Evolutionary conservation across 2,329 filamentous ascomycete genomes (phyloP), one percentile per base, ranked within the genome.

Genomic region (Zelopaecilomyces penicillatus): DNA sequence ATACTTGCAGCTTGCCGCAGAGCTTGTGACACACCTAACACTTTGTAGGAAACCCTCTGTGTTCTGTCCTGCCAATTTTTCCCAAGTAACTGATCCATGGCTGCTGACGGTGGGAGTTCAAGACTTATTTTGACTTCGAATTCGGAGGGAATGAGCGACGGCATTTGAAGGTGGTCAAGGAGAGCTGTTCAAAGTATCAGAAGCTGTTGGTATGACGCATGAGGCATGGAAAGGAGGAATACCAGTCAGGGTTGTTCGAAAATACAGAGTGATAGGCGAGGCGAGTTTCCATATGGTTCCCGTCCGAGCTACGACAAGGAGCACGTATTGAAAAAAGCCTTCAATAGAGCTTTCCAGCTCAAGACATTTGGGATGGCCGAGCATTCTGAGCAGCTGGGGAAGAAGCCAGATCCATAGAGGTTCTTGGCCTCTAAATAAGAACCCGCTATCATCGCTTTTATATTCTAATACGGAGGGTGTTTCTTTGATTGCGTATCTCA

Each of bases 401-500:
- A 78, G 74, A 52, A 77, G 69, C 80, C 80, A 85, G 34, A 76
- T 59, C 73, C 83, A 85, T 36, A 84, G 68, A 4, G 85, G 74
- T 49, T 82, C 80, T 34, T 65, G 64, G 11, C 80, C 76, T 35
- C 76, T 68, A 41, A 73, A 72, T 44, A 80, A 59, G 38, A 73
- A 70, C 4, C 62, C 60, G 37, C 65, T 65, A 3, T 56, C 56
- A 19, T 65, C 58, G 8, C 67, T 63, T 29, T 60, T 63, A 47
- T 69, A 71, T 19, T 74, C 65, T 29, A 91, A 68, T n/a, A 89
- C 76, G 33, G 73, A 68, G 2, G 86, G 88, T 6, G 83, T 86
- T 57, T 89, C 85, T 50, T 80, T 75, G 51, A 95, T 75, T 3
- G 85, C 86, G 42, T 85, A 75, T 46, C 77, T 76, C 37, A 96